These are phyloP conservation scores for Trichophyton schoenleinii DNA, from an alignment of 2,329 filamentous ascomycete species.

Conservation along the genomic window DNA sequence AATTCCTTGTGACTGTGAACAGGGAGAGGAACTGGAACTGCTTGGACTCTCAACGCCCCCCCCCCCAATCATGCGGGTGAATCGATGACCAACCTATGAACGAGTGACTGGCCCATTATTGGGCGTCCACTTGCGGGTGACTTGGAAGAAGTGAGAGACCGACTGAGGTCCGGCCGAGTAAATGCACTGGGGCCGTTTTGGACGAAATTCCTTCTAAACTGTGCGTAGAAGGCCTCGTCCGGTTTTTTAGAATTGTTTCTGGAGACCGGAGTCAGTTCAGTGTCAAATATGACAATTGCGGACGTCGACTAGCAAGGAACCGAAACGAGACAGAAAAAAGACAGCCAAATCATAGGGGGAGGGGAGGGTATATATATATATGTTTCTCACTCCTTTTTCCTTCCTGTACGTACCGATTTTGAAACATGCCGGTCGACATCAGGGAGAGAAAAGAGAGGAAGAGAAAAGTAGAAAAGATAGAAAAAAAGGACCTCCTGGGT, in stretches of 20 bases:
- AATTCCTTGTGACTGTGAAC: neutral
- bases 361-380: neutral
- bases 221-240: slow-evolving; percentile 67
- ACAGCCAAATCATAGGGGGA: neutral
- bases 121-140: neutral
- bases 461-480: neutral
- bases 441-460: slow-evolving; percentile 10
- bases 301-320: neutral
- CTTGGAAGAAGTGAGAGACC: neutral
- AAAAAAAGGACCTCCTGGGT: neutral
- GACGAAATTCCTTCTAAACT: slow-evolving; percentile 73
- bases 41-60: slow-evolving; percentile 8
- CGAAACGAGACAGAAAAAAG: neutral
- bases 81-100: slow-evolving; percentile 10
- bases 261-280: slow-evolving; percentile 2
- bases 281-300: neutral
- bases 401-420: slow-evolving; percentile 32
- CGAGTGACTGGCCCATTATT: slow-evolving; percentile 9
- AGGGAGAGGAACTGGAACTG: neutral
- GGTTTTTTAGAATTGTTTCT: slow-evolving; percentile 76
- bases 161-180: neutral
- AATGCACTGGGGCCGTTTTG: slow-evolving; percentile 46
- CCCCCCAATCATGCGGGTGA: slow-evolving; percentile 7
- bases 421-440: slow-evolving; percentile 31
- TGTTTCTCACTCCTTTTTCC: neutral